These are phyloP conservation scores for Pichia phayaonensis DNA, from an alignment of 805 yeast genomes.

Conservation along the genomic window DNA sequence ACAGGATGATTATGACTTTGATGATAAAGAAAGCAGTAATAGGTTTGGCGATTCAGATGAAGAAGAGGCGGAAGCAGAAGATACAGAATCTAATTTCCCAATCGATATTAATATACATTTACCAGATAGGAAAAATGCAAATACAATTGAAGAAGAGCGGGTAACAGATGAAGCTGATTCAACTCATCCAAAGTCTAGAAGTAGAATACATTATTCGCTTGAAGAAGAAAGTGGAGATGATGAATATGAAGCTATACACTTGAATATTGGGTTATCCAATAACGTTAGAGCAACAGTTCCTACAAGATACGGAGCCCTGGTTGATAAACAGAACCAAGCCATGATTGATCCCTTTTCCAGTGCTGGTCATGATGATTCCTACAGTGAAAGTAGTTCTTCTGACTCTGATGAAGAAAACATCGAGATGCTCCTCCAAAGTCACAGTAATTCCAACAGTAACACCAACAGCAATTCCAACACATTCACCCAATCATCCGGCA, in stretches of 20 bases:
- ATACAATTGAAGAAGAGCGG: slow-evolving; percentile 19
- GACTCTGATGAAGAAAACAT: slow-evolving; percentile 23
- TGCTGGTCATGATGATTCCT: neutral
- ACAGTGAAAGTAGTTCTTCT: slow-evolving; percentile 5
- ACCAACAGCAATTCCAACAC: neutral
- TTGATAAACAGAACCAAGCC: slow-evolving; percentile 9
- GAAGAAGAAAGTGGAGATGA: slow-evolving; percentile 1
- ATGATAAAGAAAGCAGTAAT: slow-evolving; percentile 7
- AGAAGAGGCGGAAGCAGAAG: neutral
- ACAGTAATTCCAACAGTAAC: neutral
- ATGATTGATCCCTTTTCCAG: neutral
- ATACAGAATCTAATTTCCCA: slow-evolving; percentile 5
- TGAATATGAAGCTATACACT: neutral
- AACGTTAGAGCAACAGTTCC: neutral
- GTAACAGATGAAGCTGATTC: slow-evolving; percentile 10
- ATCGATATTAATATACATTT: slow-evolving; percentile 2
- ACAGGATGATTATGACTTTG: slow-evolving; percentile 23
- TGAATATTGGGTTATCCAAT: neutral
- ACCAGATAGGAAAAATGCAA: slow-evolving; percentile 12
- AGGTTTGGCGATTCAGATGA: neutral
- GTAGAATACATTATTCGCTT: neutral
- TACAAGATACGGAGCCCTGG: slow-evolving; percentile 13
- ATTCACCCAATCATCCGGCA: neutral
- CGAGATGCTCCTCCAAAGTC: slow-evolving; percentile 14
- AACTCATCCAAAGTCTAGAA: neutral